A percentile compares a stretch with the other conserved stretches of the same genome.
phyloP scores from a whole-genome alignment of 2,329 filamentous ascomycete genomes.

The Aspergillus spinulosporus region DNA sequence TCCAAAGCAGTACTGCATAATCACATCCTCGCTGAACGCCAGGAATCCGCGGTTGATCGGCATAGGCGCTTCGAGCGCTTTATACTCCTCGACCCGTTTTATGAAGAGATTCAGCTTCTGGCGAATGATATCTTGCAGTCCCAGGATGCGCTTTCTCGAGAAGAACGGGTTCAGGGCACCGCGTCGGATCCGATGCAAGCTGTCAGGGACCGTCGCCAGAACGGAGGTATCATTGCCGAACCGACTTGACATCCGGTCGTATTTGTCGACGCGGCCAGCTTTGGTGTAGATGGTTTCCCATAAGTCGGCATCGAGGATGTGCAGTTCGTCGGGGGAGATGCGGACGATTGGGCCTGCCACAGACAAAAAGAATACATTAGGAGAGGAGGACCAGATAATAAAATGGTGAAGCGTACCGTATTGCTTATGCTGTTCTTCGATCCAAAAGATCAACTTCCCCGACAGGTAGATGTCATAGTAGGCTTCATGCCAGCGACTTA shows the following conservation, averaged over 20 bases:
- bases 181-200: slow-evolving; percentile 44
- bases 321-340: slow-evolving; percentile 21
- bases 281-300: slow-evolving; percentile 21
- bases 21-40: slow-evolving; percentile 20
- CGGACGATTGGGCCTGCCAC: slow-evolving; percentile 19
- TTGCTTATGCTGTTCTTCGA: slow-evolving; percentile 16
- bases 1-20: slow-evolving; percentile 19
- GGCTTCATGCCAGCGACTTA: slow-evolving; percentile 20
- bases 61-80: slow-evolving; percentile 11
- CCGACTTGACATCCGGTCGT: slow-evolving; percentile 15
- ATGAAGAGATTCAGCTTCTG: slow-evolving; percentile 16
- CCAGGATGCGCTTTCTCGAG: slow-evolving; percentile 38
- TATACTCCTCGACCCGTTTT: slow-evolving; percentile 14
- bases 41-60: slow-evolving; percentile 19
- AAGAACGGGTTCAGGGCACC: slow-evolving; percentile 47
- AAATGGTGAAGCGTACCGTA: slow-evolving; percentile 13
- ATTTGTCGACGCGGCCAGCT: slow-evolving; percentile 18
- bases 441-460: slow-evolving; percentile 21
- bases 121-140: slow-evolving; percentile 31
- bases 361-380: not conserved
- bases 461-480: slow-evolving; percentile 20
- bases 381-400: not conserved
- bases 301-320: slow-evolving; percentile 18
- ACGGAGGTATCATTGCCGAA: slow-evolving; percentile 19
- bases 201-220: slow-evolving; percentile 36